Conservation (phyloP, 306 rosid genomes). For the Datisca glomerata region DNA sequence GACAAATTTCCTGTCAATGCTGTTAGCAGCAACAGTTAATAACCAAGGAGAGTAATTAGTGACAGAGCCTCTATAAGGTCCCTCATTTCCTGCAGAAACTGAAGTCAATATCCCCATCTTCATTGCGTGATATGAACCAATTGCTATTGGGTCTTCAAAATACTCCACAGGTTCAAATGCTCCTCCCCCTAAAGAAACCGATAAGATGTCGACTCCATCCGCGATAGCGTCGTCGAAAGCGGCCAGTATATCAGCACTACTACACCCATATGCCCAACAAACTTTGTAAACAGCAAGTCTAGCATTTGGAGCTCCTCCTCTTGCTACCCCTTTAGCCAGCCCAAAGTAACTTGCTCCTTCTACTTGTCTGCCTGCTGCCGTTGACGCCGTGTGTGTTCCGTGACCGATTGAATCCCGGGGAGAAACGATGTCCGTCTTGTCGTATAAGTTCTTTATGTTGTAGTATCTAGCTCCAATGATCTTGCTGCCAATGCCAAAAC, state of each 20-base stretch:
- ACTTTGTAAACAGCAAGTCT: conserved; percentile 23
- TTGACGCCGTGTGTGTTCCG: conserved; percentile 15
- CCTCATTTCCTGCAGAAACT: conserved; percentile 15
- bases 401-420: conserved; percentile 17
- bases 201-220: conserved; percentile 18
- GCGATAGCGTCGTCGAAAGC: conserved; percentile 27
- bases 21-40: conserved; percentile 19
- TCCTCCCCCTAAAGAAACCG: conserved; percentile 15
- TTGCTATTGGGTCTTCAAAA: conserved; percentile 3
- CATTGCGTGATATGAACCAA: conserved; percentile 22
- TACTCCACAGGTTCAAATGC: rapidly evolving
- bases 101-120: conserved; percentile 18
- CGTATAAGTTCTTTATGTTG: not conserved
- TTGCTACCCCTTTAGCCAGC: conserved; percentile 12
- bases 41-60: conserved; percentile 8
- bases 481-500: conserved; percentile 10
- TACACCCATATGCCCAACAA: conserved; percentile 13
- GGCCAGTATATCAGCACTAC: conserved; percentile 9
- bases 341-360: conserved; percentile 12
- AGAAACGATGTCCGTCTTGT: not conserved
- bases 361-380: conserved; percentile 19
- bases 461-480: conserved; percentile 23
- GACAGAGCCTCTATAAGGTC: not conserved
- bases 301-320: conserved; percentile 17
- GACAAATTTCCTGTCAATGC: conserved; percentile 7